phyloP scores from a whole-genome alignment of 169 alveolate genomes.

The Plasmodium fragile region DNA sequence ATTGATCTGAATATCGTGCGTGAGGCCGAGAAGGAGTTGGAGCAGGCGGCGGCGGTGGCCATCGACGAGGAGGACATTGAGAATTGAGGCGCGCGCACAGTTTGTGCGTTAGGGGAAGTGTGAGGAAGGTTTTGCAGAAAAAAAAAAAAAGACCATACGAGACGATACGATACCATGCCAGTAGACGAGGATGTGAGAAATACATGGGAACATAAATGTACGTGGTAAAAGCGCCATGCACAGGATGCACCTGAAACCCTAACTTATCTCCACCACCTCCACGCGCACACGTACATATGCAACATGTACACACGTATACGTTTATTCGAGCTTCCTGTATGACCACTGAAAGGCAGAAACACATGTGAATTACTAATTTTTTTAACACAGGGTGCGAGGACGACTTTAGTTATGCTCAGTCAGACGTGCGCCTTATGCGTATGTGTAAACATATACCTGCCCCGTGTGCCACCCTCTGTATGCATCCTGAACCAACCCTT shows the following conservation, averaged over 20 bases:
- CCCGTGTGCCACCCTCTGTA: background rate
- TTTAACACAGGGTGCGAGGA: slow-evolving; percentile 30
- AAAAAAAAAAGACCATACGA: no score
- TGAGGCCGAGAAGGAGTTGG: slow-evolving; percentile 92
- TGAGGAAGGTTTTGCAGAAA: background rate
- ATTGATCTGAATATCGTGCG: slow-evolving; percentile 91
- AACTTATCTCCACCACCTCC: background rate
- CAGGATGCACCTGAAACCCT: background rate
- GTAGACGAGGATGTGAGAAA: background rate
- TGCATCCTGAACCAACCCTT: background rate
- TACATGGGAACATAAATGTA: background rate
- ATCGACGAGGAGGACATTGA: slow-evolving; percentile 92
- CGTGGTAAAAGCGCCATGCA: background rate
- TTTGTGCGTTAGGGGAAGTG: background rate
- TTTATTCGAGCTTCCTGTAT: background rate
- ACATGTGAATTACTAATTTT: background rate
- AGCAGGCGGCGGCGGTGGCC: slow-evolving; percentile 93
- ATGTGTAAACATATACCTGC: background rate
- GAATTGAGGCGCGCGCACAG: background rate
- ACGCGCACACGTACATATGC: background rate
- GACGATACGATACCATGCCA: no score
- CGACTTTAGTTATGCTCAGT: background rate
- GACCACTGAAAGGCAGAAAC: background rate
- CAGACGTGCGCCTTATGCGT: slow-evolving; percentile 10
- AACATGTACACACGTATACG: background rate